Percentiles rank a stretch among this genome's conserved stretches.
Conservation (phyloP, 2,329 filamentous ascomycete genomes). For the Exophiala alcalophila region DNA sequence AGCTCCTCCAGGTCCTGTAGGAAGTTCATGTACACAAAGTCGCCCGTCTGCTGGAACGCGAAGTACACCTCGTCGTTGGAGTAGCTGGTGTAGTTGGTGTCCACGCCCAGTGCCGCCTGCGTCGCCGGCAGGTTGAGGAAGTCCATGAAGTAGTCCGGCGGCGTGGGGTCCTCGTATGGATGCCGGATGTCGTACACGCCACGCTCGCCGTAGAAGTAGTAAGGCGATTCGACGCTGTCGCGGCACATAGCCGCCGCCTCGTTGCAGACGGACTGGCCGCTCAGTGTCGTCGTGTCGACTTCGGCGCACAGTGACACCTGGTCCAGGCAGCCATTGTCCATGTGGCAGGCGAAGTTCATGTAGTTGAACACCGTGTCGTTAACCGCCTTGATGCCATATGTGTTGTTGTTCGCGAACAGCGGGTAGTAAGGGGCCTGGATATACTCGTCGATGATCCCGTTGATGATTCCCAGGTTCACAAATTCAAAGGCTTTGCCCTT, state of each 20-base stretch:
- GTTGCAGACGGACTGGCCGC: conserved; percentile 51
- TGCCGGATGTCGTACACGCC: conserved; percentile 63
- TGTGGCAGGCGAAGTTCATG: conserved; percentile 57
- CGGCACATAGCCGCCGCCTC: conserved; percentile 56
- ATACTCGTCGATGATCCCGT: conserved; percentile 55
- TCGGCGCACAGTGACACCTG: conserved; percentile 66
- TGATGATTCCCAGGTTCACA: conserved; percentile 55
- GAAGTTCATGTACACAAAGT: conserved; percentile 63
- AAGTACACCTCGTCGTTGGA: conserved; percentile 44
- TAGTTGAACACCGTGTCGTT: conserved; percentile 60
- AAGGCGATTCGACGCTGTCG: conserved; percentile 56
- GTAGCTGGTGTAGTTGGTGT: conserved; percentile 54
- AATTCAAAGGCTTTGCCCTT: conserved; percentile 53
- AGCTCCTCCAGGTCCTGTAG: conserved; percentile 59
- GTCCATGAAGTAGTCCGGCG: conserved; percentile 57
- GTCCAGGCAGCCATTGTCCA: conserved; percentile 58
- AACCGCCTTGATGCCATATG: conserved; percentile 53
- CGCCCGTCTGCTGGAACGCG: conserved; percentile 54
- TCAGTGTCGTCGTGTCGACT: conserved; percentile 57
- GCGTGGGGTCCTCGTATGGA: conserved; percentile 58
- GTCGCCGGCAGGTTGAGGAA: conserved; percentile 59
- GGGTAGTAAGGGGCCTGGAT: conserved; percentile 52
- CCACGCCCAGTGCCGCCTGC: conserved; percentile 58
- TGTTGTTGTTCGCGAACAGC: conserved; percentile 54
- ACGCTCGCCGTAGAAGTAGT: conserved; percentile 53